Evolutionary conservation across 1,284 basidiomycete species (phyloP).

Genomic region (Blastosporella zonata): DNA sequence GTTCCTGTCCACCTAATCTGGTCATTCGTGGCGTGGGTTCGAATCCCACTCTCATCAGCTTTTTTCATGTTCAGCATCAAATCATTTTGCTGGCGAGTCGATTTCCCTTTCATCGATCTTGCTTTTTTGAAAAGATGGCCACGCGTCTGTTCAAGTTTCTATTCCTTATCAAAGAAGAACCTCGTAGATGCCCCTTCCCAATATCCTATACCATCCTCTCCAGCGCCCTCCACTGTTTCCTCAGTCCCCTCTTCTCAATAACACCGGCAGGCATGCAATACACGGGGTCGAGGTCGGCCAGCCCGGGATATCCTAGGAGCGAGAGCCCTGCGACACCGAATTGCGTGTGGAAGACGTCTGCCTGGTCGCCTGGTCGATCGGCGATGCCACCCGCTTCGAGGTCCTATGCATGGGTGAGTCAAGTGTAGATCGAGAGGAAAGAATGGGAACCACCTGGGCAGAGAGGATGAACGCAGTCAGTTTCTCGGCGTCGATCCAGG

Average conservation of each 20-base stretch:
- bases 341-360: constrained; percentile 94
- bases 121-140: too few relatives aligned
- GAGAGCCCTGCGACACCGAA: constrained; percentile 90
- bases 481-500: constrained; percentile 91
- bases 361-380: constrained; percentile 90
- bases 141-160: too few relatives aligned
- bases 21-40: constrained; percentile 55
- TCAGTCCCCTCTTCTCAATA: constrained; percentile 67
- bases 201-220: constrained; percentile 23
- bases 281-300: constrained; percentile 87
- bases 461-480: constrained; percentile 82
- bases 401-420: constrained; percentile 52
- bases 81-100: too few relatives aligned
- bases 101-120: too few relatives aligned
- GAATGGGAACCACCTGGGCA: constrained; percentile 64
- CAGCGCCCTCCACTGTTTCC: constrained; percentile 68
- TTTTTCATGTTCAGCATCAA: too few relatives aligned
- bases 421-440: constrained; percentile 1
- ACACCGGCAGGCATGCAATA: constrained; percentile 91
- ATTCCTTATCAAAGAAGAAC: too few relatives aligned
- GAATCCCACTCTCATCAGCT: constrained; percentile 63
- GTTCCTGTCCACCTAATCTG: neutral
- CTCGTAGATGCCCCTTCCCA: too few relatives aligned
- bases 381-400: constrained; percentile 90
- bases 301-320: constrained; percentile 82